phyloP scores from a whole-genome alignment of 257 asterid genomes.

The Fraxinus anomala region DNA sequence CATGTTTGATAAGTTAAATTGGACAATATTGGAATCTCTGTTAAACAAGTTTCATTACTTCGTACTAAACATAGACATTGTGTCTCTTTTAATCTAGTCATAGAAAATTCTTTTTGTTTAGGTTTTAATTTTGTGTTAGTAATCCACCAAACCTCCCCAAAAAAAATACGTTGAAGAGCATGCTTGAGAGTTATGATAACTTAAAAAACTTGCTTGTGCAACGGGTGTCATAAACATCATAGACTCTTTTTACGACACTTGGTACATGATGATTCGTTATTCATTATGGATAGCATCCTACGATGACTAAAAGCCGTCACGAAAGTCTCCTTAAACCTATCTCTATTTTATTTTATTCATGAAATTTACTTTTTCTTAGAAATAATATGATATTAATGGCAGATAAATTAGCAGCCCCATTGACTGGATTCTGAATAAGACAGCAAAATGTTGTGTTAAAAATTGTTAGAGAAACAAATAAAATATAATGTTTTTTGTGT shows the following conservation, averaged over 20 bases:
- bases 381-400: neutral
- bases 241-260: neutral
- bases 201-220: too few species aligned
- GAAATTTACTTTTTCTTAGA: neutral
- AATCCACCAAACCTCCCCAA: too few species aligned
- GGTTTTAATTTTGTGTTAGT: too few species aligned
- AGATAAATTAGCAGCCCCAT: neutral
- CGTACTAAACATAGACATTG: neutral
- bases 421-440: neutral
- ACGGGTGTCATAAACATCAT: too few species aligned
- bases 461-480: neutral
- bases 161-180: too few species aligned
- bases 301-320: neutral
- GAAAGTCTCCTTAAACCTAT: neutral
- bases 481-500: neutral
- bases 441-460: neutral
- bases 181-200: too few species aligned
- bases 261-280: neutral
- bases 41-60: neutral
- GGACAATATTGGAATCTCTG: too few species aligned
- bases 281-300: neutral
- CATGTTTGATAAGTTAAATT: too few species aligned
- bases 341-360: neutral
- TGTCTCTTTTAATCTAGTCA: too few species aligned
- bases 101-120: too few species aligned